phyloP scores from a whole-genome alignment of 495 filamentous ascomycete genomes.

The Penicillium maclennaniae region DNA sequence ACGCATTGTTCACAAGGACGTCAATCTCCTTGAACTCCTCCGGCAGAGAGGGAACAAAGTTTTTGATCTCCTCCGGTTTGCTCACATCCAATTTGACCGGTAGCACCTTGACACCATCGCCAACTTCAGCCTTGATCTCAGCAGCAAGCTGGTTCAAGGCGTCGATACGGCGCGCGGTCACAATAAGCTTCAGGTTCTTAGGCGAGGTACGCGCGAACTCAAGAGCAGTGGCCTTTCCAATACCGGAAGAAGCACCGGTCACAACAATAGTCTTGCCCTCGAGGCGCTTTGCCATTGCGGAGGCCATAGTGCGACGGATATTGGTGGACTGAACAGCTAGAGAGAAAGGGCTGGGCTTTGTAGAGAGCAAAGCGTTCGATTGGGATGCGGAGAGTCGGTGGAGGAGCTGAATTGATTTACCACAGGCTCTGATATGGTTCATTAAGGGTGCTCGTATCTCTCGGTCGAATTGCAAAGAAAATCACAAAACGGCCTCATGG shows the following conservation, averaged over 20 bases:
- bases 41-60: slow-evolving; percentile 70
- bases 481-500: slow-evolving; percentile 15
- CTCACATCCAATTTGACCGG: slow-evolving; percentile 85
- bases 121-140: slow-evolving; percentile 75
- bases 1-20: slow-evolving; percentile 97
- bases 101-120: slow-evolving; percentile 74
- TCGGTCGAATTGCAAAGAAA: slow-evolving; percentile 12
- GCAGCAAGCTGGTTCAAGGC: slow-evolving; percentile 68
- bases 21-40: slow-evolving; percentile 84
- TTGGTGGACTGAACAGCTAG: slow-evolving; percentile 20
- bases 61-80: slow-evolving; percentile 68
- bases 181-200: slow-evolving; percentile 72
- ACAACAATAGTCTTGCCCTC: slow-evolving; percentile 91
- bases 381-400: slow-evolving; percentile 17
- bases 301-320: slow-evolving; percentile 59
- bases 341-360: slow-evolving; percentile 18
- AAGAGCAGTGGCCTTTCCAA: slow-evolving; percentile 78
- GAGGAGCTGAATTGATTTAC: slow-evolving; percentile 28
- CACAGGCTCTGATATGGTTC: slow-evolving; percentile 27
- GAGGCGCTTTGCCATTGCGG: slow-evolving; percentile 79
- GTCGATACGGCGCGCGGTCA: slow-evolving; percentile 83
- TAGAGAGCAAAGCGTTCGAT: slow-evolving; percentile 18
- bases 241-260: slow-evolving; percentile 91
- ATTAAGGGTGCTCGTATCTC: slow-evolving; percentile 24
- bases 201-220: slow-evolving; percentile 91